These are phyloP conservation scores for Debaryomyces hansenii DNA, from an alignment of 805 yeast genomes.

Conservation along the genomic window DNA sequence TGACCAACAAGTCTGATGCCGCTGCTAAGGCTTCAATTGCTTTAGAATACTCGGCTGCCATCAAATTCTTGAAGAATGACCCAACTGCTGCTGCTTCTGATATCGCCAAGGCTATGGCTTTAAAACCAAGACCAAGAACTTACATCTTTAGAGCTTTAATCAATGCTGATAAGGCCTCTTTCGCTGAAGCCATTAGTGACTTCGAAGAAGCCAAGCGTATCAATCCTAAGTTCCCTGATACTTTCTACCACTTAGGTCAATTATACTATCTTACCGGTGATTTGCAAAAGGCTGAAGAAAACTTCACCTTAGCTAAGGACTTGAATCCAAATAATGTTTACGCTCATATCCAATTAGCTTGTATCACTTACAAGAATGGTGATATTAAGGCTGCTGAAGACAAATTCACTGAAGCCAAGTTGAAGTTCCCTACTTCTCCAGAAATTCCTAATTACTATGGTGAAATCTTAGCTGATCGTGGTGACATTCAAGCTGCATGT, in stretches of 20 bases:
- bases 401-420: constrained; percentile 66
- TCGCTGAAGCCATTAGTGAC: constrained; percentile 57
- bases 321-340: constrained; percentile 75
- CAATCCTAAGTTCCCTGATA: constrained; percentile 74
- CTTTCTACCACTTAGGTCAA: constrained; percentile 94
- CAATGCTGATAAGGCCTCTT: constrained; percentile 74
- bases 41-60: constrained; percentile 79
- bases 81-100: constrained; percentile 61
- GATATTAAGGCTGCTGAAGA: constrained; percentile 58
- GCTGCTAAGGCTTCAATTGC: constrained; percentile 62
- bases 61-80: constrained; percentile 78
- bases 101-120: constrained; percentile 62
- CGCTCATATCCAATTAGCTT: constrained; percentile 90
- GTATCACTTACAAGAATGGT: constrained; percentile 82
- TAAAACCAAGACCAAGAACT: constrained; percentile 77
- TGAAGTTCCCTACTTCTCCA: constrained; percentile 80
- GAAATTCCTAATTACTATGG: constrained; percentile 96
- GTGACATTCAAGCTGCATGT: constrained; percentile 68
- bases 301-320: constrained; percentile 75
- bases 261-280: constrained; percentile 79
- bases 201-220: constrained; percentile 70
- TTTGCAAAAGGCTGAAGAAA: constrained; percentile 65
- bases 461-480: constrained; percentile 83
- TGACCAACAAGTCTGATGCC: constrained; percentile 33
- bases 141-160: constrained; percentile 80